These are phyloP conservation scores for Arabidopsis hybrid DNA, from an alignment of 441 rosid genomes.

Conservation along the genomic window DNA sequence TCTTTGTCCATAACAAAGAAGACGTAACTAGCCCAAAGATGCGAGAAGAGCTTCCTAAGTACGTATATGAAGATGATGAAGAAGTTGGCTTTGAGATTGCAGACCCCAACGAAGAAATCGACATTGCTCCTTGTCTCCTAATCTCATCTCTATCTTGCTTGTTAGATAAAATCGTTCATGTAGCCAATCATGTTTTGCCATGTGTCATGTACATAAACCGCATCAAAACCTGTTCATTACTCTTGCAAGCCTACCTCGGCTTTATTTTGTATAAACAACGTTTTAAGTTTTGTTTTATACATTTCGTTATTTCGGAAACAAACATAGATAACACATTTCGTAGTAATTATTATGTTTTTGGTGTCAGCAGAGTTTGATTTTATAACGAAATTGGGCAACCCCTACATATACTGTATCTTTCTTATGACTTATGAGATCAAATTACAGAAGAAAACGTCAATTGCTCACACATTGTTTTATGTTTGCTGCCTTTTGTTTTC, in stretches of 20 bases:
- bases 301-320: too few species aligned
- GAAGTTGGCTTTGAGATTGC: slow-evolving; percentile 30
- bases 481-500: slow-evolving; percentile 14
- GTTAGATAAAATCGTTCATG: slow-evolving; percentile 24
- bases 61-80: slow-evolving; percentile 19
- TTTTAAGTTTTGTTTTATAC: too few species aligned
- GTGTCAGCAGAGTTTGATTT: too few species aligned
- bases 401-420: slow-evolving; percentile 12
- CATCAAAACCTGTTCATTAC: not conserved
- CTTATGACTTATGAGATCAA: slow-evolving; percentile 4
- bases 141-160: slow-evolving; percentile 2
- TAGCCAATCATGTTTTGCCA: slow-evolving; percentile 15
- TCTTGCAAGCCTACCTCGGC: too few species aligned
- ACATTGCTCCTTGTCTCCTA: slow-evolving; percentile 28
- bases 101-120: slow-evolving; percentile 32
- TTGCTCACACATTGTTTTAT: not conserved
- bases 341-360: too few species aligned
- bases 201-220: slow-evolving; percentile 19
- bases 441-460: slow-evolving; percentile 19
- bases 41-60: slow-evolving; percentile 12
- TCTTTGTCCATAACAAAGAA: slow-evolving; percentile 35
- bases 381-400: too few species aligned
- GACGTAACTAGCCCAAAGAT: not conserved
- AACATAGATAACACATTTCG: too few species aligned
- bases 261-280: too few species aligned